phyloP scores from a whole-genome alignment of 768 basidiomycete genomes.

The Naematelia encephala region DNA sequence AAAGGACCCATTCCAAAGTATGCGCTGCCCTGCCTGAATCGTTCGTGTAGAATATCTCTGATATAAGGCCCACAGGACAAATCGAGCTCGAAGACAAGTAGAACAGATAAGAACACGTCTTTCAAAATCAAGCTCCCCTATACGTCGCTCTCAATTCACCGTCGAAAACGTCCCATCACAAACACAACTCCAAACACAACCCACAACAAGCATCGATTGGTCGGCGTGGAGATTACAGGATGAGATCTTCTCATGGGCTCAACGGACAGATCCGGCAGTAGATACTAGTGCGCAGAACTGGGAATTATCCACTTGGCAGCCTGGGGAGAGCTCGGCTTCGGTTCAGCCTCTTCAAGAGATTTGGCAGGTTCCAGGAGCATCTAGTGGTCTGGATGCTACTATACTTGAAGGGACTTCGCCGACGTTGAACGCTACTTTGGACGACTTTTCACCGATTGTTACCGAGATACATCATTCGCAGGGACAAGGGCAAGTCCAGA shows the following conservation, averaged over 20 bases:
- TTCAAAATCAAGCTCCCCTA: background rate
- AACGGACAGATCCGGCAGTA: background rate
- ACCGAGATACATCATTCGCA: background rate
- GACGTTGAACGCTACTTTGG: background rate
- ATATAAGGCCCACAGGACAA: background rate
- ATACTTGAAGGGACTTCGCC: background rate
- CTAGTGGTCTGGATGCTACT: background rate
- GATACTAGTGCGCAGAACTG: background rate
- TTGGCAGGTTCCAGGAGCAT: background rate
- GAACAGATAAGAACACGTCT: background rate
- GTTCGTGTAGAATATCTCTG: too few species aligned
- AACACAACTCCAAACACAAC: background rate
- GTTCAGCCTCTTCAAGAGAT: background rate
- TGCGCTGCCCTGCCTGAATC: too few species aligned
- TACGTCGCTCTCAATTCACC: background rate
- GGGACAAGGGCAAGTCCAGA: background rate
- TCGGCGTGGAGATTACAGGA: background rate
- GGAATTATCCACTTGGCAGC: background rate
- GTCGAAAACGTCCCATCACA: too few species aligned
- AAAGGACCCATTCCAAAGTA: constrained; percentile 32
- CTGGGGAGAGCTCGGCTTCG: background rate
- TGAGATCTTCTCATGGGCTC: background rate
- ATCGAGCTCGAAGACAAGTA: background rate
- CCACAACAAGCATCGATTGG: background rate
- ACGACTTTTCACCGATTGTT: background rate